Base-by-base conservation (phyloP, 2,329 filamentous ascomycete genomes). In the Zopfia rhizophila region DNA sequence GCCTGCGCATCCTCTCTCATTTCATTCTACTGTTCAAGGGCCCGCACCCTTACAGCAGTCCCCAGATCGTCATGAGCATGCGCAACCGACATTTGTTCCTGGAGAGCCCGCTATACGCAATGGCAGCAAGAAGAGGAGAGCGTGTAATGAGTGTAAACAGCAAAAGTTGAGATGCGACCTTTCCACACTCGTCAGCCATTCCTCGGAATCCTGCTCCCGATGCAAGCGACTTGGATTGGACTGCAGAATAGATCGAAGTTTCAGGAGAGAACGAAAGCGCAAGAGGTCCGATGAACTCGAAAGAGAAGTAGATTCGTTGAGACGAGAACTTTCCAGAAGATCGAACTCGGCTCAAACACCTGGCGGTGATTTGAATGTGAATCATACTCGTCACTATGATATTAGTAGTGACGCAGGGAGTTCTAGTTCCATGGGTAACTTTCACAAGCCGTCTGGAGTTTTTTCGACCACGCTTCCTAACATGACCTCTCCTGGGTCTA, bases 91-190 rank as follows among this genome's bases (percentile, higher is more conserved):
- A n/a, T n/a, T n/a, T n/a, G n/a, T n/a, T n/a, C n/a, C n/a, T n/a
- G n/a, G n/a, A n/a, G 39, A 43, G 24, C 32, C 42, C n/a, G 23
- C 18, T 5, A 40, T 46, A 6, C 35, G 33, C 11, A 46, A 46
- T 35, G 42, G 42, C 10, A 46, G 42, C 36, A 46, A 46, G 35
- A 46, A 46, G 21, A 39, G 42, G 14, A 29, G 42, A 19, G 42
- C 42, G 6, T 46, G 42, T 21, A 46, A 46, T 17, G 42, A 46
- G 21, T 46, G 42, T 18, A 46, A 46, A 28, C 42, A 46, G 36
- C 42, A 46, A 17, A 46, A 46, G 29, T 21, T 46, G 13, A 31
- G 28, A 18, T 46, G 42, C 36, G 42, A 46, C 28, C 25, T 46
- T 4, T 46, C 42, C 8, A 28, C 42, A 3, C 28, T 46, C 17